Evolutionary conservation across 2,329 filamentous ascomycete species (phyloP), one percentile per base, ranked within the genome.

Genomic region (Macrophomina tecta): DNA sequence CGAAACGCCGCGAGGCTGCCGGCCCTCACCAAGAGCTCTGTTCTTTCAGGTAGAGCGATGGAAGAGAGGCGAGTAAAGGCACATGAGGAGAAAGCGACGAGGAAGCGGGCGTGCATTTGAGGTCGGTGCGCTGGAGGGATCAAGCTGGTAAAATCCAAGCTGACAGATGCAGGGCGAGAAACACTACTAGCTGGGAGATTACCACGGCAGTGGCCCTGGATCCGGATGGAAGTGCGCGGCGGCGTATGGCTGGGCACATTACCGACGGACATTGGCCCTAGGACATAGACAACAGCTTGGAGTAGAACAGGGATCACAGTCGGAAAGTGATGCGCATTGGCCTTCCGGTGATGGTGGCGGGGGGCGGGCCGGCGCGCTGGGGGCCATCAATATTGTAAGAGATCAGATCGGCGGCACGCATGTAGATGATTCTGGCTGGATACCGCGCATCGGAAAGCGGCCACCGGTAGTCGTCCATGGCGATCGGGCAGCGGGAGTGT

Each of bases 101-200:
- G 56, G 56, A 36, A 42, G 7, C 11, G 7, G 16, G 40, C 23
- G 28, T 38, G 28, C 42, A 49, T 61, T 61, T 61, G 11, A 55
- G 32, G 32, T 55, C 32, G 52, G 52, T 23, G 45, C 56, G 56
- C n/a, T 38, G 40, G n/a, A 49, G 30, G 56, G 56, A 61, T 61
- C 28, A 61, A 61, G 56, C 56, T 5, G 42, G 56, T 36, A 38
- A 12, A 30, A 49, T 32, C 14, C 23, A 14, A 12, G 53, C 53
- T 42, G 40, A 60, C 55, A 4, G 28, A 14, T 14, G 12, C 9
- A 9, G 42, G 42, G 42, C 42, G 23, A 28, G 49, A 53, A 36
- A 36, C 28, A 36, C 16, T 3, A 9, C n/a, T 12, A 34, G 49
- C 49, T 14, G 30, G 0, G 11, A 53, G 28, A 30, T 45, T 34